These are phyloP conservation scores for Loxodes magnus DNA, from an alignment of 73 alveolate genomes.

Conservation along the genomic window DNA sequence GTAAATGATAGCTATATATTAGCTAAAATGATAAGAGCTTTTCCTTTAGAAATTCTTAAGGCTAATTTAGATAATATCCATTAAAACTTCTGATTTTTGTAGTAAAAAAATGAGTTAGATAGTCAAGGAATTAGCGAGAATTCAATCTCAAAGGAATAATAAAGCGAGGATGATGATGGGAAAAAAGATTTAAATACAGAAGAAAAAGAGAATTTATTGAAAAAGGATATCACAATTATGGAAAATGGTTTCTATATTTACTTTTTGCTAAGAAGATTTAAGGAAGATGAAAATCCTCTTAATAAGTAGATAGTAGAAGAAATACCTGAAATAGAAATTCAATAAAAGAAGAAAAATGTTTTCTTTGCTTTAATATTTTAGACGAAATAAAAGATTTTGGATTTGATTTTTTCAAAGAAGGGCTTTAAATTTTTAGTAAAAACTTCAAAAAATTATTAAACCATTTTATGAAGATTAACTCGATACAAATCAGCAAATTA, in stretches of 20 bases:
- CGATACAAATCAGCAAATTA: neutral
- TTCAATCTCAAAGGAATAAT: neutral
- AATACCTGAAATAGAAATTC: conserved; percentile 14
- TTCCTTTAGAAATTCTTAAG: conserved; percentile 32
- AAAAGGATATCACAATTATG: conserved; percentile 42
- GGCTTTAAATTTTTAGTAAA: no score
- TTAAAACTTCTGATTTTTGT: conserved; percentile 9
- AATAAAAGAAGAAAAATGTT: conserved; percentile 8
- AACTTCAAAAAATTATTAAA: no score
- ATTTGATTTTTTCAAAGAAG: neutral
- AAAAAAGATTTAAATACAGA: conserved; percentile 11
- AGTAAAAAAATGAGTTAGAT: conserved; percentile 9
- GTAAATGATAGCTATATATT: conserved; percentile 28
- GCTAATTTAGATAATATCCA: conserved; percentile 25
- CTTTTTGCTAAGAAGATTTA: conserved; percentile 38
- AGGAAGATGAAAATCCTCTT: conserved; percentile 38
- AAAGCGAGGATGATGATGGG: neutral
- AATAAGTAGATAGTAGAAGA: conserved; percentile 25
- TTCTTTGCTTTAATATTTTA: neutral
- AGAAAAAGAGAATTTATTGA: conserved; percentile 3
- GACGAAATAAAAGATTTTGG: conserved; percentile 7
- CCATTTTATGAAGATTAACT: neutral
- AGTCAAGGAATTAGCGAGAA: no score
- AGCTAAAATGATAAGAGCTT: conserved; percentile 37
- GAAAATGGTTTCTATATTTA: conserved; percentile 74